phyloP scores from a whole-genome alignment of 768 basidiomycete genomes.

The Leccinellum luteum region DNA sequence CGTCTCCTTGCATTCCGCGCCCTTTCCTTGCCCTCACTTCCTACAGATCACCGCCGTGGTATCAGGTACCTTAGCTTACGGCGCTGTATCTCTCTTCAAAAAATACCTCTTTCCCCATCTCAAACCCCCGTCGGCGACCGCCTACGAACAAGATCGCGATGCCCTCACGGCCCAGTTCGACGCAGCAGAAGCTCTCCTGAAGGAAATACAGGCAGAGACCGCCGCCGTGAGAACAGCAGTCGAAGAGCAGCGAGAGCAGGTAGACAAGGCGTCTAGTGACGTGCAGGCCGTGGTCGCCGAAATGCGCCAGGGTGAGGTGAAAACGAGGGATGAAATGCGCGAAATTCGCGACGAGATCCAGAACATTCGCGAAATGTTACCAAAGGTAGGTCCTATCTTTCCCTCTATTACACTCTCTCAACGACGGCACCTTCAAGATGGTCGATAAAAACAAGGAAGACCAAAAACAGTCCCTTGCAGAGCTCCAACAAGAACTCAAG shows the following conservation, averaged over 20 bases:
- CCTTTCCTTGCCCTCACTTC: constrained; percentile 17
- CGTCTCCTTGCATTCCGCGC: constrained; percentile 27
- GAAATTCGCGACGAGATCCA: constrained; percentile 91
- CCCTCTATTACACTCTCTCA: background rate
- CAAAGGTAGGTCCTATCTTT: constrained; percentile 59
- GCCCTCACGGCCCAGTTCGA: constrained; percentile 88
- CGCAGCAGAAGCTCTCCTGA: constrained; percentile 75
- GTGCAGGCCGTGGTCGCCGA: constrained; percentile 72
- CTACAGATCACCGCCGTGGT: constrained; percentile 87
- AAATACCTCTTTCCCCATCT: constrained; percentile 93
- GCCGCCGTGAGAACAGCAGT: constrained; percentile 67
- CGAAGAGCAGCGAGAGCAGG: constrained; percentile 70
- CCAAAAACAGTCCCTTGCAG: constrained; percentile 77
- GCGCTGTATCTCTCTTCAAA: constrained; percentile 77
- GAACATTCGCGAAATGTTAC: constrained; percentile 87
- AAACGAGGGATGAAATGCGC: constrained; percentile 83
- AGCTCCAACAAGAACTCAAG: constrained; percentile 91
- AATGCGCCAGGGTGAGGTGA: constrained; percentile 74
- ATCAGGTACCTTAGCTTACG: constrained; percentile 82
- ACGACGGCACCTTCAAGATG: constrained; percentile 54
- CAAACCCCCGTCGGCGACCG: constrained; percentile 79
- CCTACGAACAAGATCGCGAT: constrained; percentile 86
- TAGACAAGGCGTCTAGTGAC: constrained; percentile 68
- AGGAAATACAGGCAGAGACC: constrained; percentile 78
- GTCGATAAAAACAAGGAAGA: constrained; percentile 89